phyloP scores from a whole-genome alignment of 768 basidiomycete genomes.

The Daedaleopsis nitida region DNA sequence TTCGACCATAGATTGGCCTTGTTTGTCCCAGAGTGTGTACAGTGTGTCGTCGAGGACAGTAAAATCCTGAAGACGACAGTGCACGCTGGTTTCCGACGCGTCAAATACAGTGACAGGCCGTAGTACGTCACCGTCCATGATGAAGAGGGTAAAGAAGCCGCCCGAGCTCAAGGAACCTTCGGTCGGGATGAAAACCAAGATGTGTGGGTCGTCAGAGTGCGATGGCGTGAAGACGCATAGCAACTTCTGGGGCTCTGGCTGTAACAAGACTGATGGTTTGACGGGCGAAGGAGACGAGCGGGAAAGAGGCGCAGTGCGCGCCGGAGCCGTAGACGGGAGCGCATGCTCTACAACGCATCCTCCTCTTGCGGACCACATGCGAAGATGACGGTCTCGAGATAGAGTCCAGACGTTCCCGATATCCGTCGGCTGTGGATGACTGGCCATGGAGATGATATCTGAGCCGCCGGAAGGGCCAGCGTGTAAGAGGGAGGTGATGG shows the following conservation, averaged over 20 bases:
- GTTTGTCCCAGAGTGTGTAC: conserved; percentile 79
- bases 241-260: conserved; percentile 61
- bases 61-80: conserved; percentile 81
- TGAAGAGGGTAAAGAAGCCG: conserved; percentile 77
- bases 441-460: conserved; percentile 72
- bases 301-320: conserved; percentile 36
- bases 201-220: conserved; percentile 51
- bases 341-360: conserved; percentile 69
- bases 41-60: conserved; percentile 51
- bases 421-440: conserved; percentile 76
- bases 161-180: conserved; percentile 64
- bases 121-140: conserved; percentile 57
- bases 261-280: conserved; percentile 52
- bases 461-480: conserved; percentile 48
- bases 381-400: conserved; percentile 82
- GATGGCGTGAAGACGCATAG: conserved; percentile 61
- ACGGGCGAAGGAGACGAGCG: conserved; percentile 32
- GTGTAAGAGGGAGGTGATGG: conserved; percentile 65
- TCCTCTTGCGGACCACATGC: conserved; percentile 80
- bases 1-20: conserved; percentile 68
- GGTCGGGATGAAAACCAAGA: conserved; percentile 75
- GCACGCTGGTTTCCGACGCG: conserved; percentile 59
- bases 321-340: conserved; percentile 42
- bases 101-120: conserved; percentile 59
- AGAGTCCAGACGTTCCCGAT: conserved; percentile 79